These are phyloP conservation scores for Leccinum griseonigrum DNA, from an alignment of 1,284 basidiomycete genomes.

Conservation along the genomic window DNA sequence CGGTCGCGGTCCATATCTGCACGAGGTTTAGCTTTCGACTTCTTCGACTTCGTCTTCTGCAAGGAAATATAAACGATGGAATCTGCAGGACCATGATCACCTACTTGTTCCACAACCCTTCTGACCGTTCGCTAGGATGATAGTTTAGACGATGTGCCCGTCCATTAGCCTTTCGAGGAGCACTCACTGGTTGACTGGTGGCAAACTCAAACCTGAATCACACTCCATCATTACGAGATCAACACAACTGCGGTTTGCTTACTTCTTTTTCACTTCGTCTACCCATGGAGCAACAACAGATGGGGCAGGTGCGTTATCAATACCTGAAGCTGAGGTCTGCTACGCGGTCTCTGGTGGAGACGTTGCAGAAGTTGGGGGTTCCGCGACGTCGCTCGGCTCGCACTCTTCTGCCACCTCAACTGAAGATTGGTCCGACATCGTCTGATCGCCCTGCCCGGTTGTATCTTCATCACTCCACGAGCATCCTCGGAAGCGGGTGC, in stretches of 20 bases:
- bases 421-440: neutral
- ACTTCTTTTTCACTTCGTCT: conserved; percentile 26
- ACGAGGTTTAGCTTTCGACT: neutral
- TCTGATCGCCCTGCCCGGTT: conserved; percentile 9
- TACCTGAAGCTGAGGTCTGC: neutral
- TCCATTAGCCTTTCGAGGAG: too few species aligned
- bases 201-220: conserved; percentile 38
- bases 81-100: neutral
- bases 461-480: conserved; percentile 19
- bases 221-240: conserved; percentile 6
- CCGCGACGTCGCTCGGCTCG: conserved; percentile 5
- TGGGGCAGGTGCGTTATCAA: neutral
- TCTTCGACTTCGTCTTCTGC: neutral
- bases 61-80: neutral
- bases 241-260: neutral
- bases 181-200: conserved; percentile 10
- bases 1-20: neutral
- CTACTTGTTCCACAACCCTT: neutral
- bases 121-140: too few species aligned
- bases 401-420: conserved; percentile 1
- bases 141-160: too few species aligned
- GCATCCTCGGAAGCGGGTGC: conserved; percentile 7
- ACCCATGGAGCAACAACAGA: neutral
- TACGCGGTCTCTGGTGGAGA: neutral
- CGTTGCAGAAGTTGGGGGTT: neutral